Percentiles rank a stretch among this genome's conserved stretches.
Conservation (phyloP, 2,329 filamentous ascomycete species). For the Pseudogymnoascus destructans region DNA sequence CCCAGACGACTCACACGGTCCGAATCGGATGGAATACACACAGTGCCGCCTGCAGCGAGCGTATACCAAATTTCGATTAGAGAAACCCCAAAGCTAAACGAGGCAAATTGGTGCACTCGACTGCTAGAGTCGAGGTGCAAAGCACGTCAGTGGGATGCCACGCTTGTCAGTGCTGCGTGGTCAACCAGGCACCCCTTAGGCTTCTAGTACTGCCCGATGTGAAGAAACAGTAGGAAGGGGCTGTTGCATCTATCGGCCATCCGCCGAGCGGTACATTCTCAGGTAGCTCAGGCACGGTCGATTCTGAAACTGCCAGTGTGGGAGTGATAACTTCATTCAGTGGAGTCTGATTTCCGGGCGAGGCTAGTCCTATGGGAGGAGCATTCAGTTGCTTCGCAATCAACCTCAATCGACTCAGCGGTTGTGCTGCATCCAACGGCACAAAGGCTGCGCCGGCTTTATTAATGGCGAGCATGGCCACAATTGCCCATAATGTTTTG, state of each 20-base stretch:
- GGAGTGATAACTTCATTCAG: not conserved
- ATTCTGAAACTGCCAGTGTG: not conserved
- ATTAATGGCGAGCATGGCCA: constrained; percentile 17
- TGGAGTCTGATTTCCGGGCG: not conserved
- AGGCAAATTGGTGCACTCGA: constrained; percentile 28
- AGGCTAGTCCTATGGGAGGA: not conserved
- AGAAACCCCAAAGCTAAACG: constrained; percentile 7
- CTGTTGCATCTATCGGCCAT: constrained; percentile 2
- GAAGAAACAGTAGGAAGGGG: not conserved
- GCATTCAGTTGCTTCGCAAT: constrained; percentile 10
- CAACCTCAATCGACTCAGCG: constrained; percentile 14
- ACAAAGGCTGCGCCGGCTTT: constrained; percentile 21
- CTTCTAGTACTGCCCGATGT: constrained; percentile 37
- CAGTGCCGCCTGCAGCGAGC: constrained; percentile 13
- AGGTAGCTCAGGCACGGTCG: not conserved
- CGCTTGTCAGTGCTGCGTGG: constrained; percentile 17
- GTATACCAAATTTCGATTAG: constrained; percentile 8
- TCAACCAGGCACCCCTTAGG: constrained; percentile 35
- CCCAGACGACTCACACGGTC: constrained; percentile 61
- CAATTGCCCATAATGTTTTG: constrained; percentile 18
- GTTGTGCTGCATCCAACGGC: constrained; percentile 22
- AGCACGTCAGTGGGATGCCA: constrained; percentile 19
- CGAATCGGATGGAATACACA: constrained; percentile 54
- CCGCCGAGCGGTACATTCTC: not conserved
- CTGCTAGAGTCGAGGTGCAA: constrained; percentile 27